A percentile compares a stretch with the other conserved stretches of the same genome.
phyloP scores from a whole-genome alignment of 768 basidiomycete species.

The Leccinum subtestaceum region DNA sequence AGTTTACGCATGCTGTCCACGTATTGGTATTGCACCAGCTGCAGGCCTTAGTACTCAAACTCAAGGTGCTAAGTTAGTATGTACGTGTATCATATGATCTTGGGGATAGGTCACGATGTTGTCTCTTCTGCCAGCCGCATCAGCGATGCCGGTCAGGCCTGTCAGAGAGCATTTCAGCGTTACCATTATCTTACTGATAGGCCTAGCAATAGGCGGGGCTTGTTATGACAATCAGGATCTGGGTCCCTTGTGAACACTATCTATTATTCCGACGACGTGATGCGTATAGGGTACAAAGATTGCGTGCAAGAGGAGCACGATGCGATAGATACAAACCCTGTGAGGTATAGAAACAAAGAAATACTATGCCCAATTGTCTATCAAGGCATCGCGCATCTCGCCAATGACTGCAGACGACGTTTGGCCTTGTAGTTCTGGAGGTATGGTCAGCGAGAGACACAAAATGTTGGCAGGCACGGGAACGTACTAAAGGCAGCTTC shows the following conservation, averaged over 20 bases:
- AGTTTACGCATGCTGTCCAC: too few species aligned
- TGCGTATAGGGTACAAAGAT: constrained; percentile 18
- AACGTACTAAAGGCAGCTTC: constrained; percentile 46
- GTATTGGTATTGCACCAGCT: too few species aligned
- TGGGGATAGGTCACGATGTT: too few species aligned
- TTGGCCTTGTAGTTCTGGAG: constrained; percentile 79
- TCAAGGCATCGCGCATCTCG: constrained; percentile 88
- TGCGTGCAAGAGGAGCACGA: constrained; percentile 13
- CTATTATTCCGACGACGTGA: constrained; percentile 16
- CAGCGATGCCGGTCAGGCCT: too few species aligned
- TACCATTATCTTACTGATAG: too few species aligned
- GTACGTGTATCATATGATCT: too few species aligned
- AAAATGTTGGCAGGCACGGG: neutral
- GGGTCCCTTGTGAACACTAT: constrained; percentile 7
- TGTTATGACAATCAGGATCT: constrained; percentile 28
- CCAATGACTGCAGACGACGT: constrained; percentile 79
- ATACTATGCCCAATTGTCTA: constrained; percentile 81
- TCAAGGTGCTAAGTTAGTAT: too few species aligned
- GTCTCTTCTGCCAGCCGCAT: too few species aligned
- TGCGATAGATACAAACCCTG: neutral
- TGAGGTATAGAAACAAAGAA: constrained; percentile 6
- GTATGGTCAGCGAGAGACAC: constrained; percentile 5
- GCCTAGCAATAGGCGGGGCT: constrained; percentile 30
- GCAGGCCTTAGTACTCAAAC: too few species aligned
- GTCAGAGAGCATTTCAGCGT: too few species aligned